phyloP scores from a whole-genome alignment of 2,329 filamentous ascomycete species.

The Penicillium concentricum region DNA sequence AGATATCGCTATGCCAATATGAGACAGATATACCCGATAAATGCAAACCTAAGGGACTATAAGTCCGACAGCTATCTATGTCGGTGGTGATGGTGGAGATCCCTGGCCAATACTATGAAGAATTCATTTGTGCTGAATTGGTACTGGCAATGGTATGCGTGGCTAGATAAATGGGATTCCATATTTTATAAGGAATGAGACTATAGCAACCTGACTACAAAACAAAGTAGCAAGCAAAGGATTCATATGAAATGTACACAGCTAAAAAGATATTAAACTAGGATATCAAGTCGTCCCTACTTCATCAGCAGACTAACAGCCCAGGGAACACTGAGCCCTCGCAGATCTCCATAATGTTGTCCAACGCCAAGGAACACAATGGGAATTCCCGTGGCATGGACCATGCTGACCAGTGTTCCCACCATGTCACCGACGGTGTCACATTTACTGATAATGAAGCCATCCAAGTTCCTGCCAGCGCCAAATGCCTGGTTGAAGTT shows the following conservation, averaged over 20 bases:
- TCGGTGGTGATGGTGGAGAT: not conserved
- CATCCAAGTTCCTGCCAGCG: slow-evolving; percentile 74
- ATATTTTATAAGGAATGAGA: not conserved
- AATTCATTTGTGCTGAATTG: not conserved
- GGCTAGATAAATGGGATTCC: not conserved
- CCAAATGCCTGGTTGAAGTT: slow-evolving; percentile 97
- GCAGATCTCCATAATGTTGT: slow-evolving; percentile 66
- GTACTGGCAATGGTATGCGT: too few relatives aligned
- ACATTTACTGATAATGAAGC: slow-evolving; percentile 98
- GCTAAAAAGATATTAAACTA: not conserved
- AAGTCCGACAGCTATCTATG: not conserved
- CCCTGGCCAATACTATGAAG: not conserved
- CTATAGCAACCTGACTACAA: too few relatives aligned
- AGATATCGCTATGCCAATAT: not conserved
- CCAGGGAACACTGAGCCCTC: slow-evolving; percentile 64
- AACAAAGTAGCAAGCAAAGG: not conserved
- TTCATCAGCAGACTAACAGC: slow-evolving; percentile 62
- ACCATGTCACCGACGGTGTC: slow-evolving; percentile 99
- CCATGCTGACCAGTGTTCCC: slow-evolving; percentile 90
- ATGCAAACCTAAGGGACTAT: not conserved
- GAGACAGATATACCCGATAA: not conserved
- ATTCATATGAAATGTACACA: not conserved
- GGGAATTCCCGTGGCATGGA: slow-evolving; percentile 94
- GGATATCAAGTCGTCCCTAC: slow-evolving; percentile 19
- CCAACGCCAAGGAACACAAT: slow-evolving; percentile 84